Evolutionary conservation across 331 rosid genomes (phyloP), one percentile per base, ranked within the genome.

Genomic region (Malus hybrid): DNA sequence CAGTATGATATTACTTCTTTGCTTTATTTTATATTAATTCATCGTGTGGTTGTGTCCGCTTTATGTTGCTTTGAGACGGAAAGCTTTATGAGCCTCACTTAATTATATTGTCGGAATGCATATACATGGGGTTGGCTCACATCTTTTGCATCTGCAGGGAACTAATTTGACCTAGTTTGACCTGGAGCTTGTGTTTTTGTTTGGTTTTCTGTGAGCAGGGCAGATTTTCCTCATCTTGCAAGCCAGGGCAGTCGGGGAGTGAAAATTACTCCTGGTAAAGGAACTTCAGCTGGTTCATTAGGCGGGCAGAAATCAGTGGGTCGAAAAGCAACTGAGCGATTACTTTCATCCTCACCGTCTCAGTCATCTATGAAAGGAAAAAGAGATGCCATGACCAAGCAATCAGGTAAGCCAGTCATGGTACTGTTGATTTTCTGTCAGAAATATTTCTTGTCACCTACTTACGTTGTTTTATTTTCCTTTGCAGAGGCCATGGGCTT

Each of bases 401-500:
- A 76, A 74, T 88, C 97, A 64, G 99, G 97, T 92, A 73, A 59
- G 80, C 24, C n/a, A 34, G 29, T 62, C 57, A 6, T 27, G 6
- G 12, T n/a, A 10, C 18, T 55, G 52, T 10, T 70, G 27, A 54
- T 70, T 46, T 55, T 24, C 36, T 19, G 6, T 36, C 24, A 10
- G 36, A 31, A 14, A 28, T 60, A 54, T 14, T 50, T 20, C 13
- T 62, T 3, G 67, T 48, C n/a, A 34, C 20, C 57, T 65, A 14
- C 55, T 10, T 28, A 81, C 61, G 24, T 3, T 3, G 6, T 69
- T 16, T 39, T 22, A 8, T 65, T 59, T 34, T 42, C 28, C 56
- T 70, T 77, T 85, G 75, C 87, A 94, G 99, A 94, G 86, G 99
- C 99, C 57, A 86, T 64, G 78, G 97, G 82, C 81, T 94, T 94